These are phyloP conservation scores for Aspergillus chevalieri DNA, from an alignment of 2,329 filamentous ascomycete species.

Conservation along the genomic window DNA sequence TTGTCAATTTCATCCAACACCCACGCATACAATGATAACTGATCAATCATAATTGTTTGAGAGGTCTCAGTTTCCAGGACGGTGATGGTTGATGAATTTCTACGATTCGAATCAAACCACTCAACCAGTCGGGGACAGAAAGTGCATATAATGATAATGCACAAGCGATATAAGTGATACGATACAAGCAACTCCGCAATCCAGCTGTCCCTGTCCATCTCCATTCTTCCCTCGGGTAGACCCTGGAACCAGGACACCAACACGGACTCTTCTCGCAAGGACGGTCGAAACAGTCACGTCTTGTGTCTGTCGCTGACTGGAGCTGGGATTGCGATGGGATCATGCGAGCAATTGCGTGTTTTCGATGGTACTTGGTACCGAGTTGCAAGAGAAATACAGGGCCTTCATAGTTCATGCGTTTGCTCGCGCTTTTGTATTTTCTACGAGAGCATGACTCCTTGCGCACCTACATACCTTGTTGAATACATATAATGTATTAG, in stretches of 20 bases:
- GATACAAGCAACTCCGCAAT: constrained; percentile 23
- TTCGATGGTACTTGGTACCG: constrained; percentile 6
- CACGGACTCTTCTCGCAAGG: constrained; percentile 30
- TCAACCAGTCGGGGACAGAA: not conserved
- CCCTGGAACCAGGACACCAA: not conserved
- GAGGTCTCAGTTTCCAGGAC: too few relatives aligned
- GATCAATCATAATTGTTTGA: too few relatives aligned
- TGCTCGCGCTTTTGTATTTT: constrained; percentile 21
- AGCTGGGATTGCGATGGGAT: constrained; percentile 26
- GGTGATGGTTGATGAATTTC: not conserved
- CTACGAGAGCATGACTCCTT: constrained; percentile 44
- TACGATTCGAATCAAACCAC: not conserved
- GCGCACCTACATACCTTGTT: constrained; percentile 31
- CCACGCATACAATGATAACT: too few relatives aligned
- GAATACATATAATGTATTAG: not conserved
- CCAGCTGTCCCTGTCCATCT: constrained; percentile 27
- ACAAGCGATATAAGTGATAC: not conserved
- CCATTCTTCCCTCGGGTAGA: not conserved
- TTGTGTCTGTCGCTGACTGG: constrained; percentile 38
- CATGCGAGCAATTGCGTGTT: constrained; percentile 6
- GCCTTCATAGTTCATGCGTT: constrained; percentile 44
- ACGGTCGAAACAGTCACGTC: constrained; percentile 35
- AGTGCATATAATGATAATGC: not conserved
- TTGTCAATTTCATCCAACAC: not conserved
- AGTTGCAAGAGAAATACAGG: constrained; percentile 37